These are phyloP conservation scores for Porcisia deanei DNA, from an alignment of 208 protist genomes.

Conservation along the genomic window DNA sequence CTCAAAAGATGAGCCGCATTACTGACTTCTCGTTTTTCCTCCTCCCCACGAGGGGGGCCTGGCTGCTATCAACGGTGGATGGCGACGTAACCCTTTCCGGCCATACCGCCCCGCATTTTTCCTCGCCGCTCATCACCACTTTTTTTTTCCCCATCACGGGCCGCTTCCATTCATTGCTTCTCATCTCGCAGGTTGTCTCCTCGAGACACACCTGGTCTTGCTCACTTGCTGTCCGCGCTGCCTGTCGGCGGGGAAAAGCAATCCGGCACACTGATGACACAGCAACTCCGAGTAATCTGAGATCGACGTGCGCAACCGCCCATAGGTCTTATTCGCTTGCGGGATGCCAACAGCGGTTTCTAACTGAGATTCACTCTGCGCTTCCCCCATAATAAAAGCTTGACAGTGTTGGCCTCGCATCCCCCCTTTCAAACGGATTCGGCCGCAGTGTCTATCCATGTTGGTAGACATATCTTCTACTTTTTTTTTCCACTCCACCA, in stretches of 20 bases:
- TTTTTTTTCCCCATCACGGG: neutral
- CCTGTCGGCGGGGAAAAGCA: neutral
- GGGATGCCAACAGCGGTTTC: neutral
- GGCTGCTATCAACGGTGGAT: too few relatives aligned
- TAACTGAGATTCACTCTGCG: neutral
- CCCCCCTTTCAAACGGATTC: neutral
- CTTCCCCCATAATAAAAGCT: neutral
- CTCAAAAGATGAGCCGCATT: too few relatives aligned
- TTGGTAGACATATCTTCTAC: neutral
- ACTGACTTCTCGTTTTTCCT: too few relatives aligned
- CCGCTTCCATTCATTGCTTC: neutral
- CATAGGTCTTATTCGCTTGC: neutral
- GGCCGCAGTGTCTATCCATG: too few relatives aligned
- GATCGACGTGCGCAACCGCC: neutral
- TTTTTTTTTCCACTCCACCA: neutral
- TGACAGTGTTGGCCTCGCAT: neutral
- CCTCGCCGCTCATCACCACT: neutral
- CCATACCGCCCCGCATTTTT: neutral
- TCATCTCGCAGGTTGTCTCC: neutral
- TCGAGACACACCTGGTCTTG: neutral
- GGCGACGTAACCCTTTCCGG: too few relatives aligned
- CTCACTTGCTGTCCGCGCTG: neutral
- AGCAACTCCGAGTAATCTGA: neutral
- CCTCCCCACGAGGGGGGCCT: too few relatives aligned
- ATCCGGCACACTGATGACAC: neutral